phyloP scores from a whole-genome alignment of 1,284 basidiomycete genomes.

The Filobasidium uniguttulatum region DNA sequence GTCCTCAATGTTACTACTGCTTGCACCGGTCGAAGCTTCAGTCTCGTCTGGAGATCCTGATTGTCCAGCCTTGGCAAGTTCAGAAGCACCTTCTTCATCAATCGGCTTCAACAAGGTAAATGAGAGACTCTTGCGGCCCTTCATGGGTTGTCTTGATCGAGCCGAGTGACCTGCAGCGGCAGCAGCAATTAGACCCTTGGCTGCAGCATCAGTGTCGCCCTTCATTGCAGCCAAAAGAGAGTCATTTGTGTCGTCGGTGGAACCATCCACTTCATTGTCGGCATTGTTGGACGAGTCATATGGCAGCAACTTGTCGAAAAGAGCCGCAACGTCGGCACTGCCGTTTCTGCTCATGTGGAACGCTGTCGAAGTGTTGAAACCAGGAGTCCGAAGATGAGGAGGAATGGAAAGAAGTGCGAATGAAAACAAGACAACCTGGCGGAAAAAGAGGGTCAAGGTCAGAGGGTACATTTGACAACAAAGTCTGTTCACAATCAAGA shows the following conservation, averaged over 20 bases:
- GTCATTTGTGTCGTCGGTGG: background rate
- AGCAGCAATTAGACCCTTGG: background rate
- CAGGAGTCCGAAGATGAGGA: background rate
- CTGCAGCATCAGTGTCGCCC: background rate
- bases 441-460: background rate
- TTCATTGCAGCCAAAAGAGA: background rate
- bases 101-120: constrained; percentile 14
- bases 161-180: background rate
- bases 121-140: constrained; percentile 6
- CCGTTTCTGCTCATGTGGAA: background rate
- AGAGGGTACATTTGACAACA: background rate
- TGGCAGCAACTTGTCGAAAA: constrained; percentile 2
- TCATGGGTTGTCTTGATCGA: constrained; percentile 2
- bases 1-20: constrained; percentile 1
- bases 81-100: background rate
- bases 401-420: constrained; percentile 12
- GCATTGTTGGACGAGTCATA: background rate
- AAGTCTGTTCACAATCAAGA: background rate
- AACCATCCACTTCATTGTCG: background rate
- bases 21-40: background rate
- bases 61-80: background rate
- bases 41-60: background rate
- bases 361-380: background rate
- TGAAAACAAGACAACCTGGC: constrained; percentile 10
- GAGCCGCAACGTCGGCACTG: background rate